Conservation (phyloP, 192 early-diverging fungal genomes). For the Coemansia sp. region DNA sequence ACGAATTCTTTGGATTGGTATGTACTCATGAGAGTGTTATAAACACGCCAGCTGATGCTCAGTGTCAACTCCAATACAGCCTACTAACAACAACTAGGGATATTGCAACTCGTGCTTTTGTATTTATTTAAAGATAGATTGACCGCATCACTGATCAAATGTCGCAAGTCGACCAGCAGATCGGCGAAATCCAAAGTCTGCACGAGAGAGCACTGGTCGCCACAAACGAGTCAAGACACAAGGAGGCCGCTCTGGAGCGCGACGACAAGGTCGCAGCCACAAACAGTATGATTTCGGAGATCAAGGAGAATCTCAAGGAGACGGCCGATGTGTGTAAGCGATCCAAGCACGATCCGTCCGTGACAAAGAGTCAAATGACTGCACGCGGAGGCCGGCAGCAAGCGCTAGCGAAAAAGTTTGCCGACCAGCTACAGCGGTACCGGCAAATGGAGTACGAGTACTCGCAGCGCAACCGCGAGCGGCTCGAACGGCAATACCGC, state of each 20-base stretch:
- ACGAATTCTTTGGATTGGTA: conserved; percentile 18
- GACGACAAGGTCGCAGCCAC: conserved; percentile 17
- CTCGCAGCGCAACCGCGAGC: conserved; percentile 54
- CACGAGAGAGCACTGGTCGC: conserved; percentile 21
- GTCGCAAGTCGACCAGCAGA: conserved; percentile 15
- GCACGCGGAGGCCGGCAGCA: conserved; percentile 39
- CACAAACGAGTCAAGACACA: conserved; percentile 14
- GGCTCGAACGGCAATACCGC: conserved; percentile 54
- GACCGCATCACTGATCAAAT: conserved; percentile 22
- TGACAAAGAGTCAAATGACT: conserved; percentile 26
- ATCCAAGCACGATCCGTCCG: conserved; percentile 17
- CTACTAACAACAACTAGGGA: not conserved
- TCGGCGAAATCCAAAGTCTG: conserved; percentile 13
- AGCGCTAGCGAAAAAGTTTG: conserved; percentile 41
- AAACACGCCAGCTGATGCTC: not conserved
- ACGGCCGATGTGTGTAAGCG: conserved; percentile 17
- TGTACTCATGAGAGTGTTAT: not conserved
- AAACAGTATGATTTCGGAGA: conserved; percentile 19
- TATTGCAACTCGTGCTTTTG: not conserved
- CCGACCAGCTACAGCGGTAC: conserved; percentile 53
- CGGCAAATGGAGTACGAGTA: conserved; percentile 56
- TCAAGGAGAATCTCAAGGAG: conserved; percentile 24
- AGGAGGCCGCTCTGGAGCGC: conserved; percentile 10
- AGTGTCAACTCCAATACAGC: not conserved
- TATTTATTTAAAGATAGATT: not conserved